These are phyloP conservation scores for Paramecium biaurelia DNA, from an alignment of 73 alveolate species.

Conservation along the genomic window DNA sequence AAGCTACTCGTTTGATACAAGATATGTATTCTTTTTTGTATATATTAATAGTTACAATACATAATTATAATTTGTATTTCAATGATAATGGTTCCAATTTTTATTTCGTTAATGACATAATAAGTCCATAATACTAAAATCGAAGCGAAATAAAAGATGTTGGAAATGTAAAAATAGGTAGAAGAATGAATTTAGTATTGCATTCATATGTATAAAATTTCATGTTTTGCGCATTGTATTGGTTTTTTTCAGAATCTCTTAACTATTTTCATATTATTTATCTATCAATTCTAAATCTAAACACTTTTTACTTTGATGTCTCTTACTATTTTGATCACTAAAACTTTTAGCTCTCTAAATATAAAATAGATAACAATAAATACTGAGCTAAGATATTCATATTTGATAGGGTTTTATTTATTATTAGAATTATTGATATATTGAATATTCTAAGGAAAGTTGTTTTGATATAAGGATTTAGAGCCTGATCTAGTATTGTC, in stretches of 20 bases:
- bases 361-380: neutral
- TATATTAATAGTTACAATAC: neutral
- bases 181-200: neutral
- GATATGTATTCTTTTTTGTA: neutral
- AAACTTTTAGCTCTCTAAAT: slow-evolving; percentile 46
- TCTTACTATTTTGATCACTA: slow-evolving; percentile 38
- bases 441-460: neutral
- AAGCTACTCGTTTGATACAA: neutral
- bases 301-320: neutral
- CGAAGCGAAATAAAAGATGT: neutral
- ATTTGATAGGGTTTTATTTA: neutral
- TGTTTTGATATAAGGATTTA: slow-evolving; percentile 23
- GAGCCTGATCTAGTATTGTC: slow-evolving; percentile 45
- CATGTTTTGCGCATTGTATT: neutral
- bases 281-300: neutral
- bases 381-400: neutral
- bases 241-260: neutral
- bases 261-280: slow-evolving; percentile 50
- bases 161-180: neutral
- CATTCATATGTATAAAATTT: neutral
- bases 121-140: slow-evolving; percentile 6
- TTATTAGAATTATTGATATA: neutral
- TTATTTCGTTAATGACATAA: neutral
- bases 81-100: neutral
- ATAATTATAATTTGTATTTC: neutral